Evolutionary conservation across 1,139 yeast genomes (phyloP), one percentile per base, ranked within the genome.

Genomic region (Debaryomyces udenii): DNA sequence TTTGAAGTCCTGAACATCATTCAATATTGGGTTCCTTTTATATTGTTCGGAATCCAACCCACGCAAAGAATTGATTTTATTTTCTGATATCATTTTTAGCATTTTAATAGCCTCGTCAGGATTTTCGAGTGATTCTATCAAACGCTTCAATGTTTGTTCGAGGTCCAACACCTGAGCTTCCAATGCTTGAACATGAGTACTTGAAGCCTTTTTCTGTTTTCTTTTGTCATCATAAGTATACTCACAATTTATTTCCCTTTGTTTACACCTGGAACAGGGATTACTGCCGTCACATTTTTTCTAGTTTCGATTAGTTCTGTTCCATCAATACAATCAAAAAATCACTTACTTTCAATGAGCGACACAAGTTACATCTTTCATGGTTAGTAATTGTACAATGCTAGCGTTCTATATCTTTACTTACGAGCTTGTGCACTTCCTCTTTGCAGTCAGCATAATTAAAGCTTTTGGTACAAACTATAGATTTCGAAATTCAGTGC

Each of bases 281-380:
- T 30, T n/a, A 4, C 26, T 33, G 3, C 49, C 49, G 22, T 44
- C 45, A 34, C 50, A 44, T 37, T 42, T 46, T 27, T 33, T 33
- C 36, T 33, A n/a, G 14, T 3, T 14, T 26, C 6, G 1, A 23
- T 33, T 33, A 33, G 36, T 13, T 9, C 15, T 13, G 5, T 33
- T 14, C 16, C 28, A 23, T 14, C n/a, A 28, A 13, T 10, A 10
- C 3, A 11, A n/a, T 17, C 11, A 17, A 31, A 31, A 9, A 14
- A 20, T 6, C 9, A 14, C 36, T 9, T 33, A 33, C 36, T 5
- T 33, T 33, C 16, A 33, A 24, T n/a, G 36, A 33, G 10, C 36
- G 23, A 24, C 36, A 33, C 15, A 33, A 24, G 9, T 17, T 24
- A 15, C 29, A 33, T 14, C 36, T 33, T 22, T 24, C 6, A 13